Evolutionary conservation across 192 early-diverging fungal species (phyloP).

Genomic region (Mortierella claussenii): DNA sequence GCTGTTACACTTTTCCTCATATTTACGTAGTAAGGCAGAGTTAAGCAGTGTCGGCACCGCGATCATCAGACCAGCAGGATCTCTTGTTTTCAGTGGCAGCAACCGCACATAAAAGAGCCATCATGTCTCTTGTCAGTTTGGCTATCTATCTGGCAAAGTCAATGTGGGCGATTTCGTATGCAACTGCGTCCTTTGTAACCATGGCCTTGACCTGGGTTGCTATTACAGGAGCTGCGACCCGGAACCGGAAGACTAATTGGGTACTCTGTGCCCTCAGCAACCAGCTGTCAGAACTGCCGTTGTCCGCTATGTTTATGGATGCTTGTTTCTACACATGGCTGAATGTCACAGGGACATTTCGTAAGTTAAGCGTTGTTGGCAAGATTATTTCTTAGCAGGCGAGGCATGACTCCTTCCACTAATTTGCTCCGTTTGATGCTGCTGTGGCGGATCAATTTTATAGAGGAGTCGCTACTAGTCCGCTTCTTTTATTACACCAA

Average conservation of each 20-base stretch:
- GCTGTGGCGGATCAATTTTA: no score
- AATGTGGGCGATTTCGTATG: conserved; percentile 41
- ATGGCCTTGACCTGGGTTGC: conserved; percentile 37
- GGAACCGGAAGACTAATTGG: conserved; percentile 26
- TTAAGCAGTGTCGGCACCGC: no score
- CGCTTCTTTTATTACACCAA: conserved; percentile 53
- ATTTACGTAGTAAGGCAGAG: no score
- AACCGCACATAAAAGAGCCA: background rate
- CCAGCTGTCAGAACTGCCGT: conserved; percentile 34
- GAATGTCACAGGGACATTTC: conserved; percentile 42
- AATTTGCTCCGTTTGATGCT: no score
- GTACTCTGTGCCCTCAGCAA: conserved; percentile 32
- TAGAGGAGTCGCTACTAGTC: conserved; percentile 43
- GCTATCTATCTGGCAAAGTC: conserved; percentile 34
- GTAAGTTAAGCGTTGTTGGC: no score
- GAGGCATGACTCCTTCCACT: no score
- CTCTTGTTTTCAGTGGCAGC: background rate
- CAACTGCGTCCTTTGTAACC: conserved; percentile 26
- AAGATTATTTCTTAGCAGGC: no score
- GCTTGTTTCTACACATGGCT: conserved; percentile 51
- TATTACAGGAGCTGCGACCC: conserved; percentile 31
- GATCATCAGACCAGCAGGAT: no score
- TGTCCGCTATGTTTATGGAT: conserved; percentile 34
- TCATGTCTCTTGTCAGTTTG: conserved; percentile 3
- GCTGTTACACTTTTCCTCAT: no score